Base-by-base conservation (phyloP, 768 basidiomycete genomes). In the Udeniomyces megalosporus region DNA sequence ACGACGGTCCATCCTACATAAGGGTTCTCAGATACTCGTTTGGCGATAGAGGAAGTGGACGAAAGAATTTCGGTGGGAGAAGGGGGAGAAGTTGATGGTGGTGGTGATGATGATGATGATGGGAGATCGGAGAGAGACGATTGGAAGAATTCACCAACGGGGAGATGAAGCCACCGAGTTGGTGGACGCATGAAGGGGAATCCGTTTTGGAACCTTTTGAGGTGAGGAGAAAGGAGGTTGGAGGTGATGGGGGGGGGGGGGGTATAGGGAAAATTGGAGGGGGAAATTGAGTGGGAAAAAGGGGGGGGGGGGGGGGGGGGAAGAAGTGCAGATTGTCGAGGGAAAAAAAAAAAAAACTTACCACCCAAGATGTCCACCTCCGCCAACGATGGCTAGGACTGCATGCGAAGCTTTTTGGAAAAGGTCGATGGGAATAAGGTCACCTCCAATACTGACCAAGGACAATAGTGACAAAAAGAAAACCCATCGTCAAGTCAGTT, bases 361-460 rank as follows among this genome's bases (percentile, higher is more conserved):
- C n/a, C n/a, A n/a, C n/a, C 74, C 74, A 10, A 74, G 68, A 66
- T 74, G 74, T 45, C 74, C 74, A 4, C 74, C 74, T 15, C 60
- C 58, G 14, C 71, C 69, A 31, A 72, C 70, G 38, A 74, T 65
- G 22, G 71, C 72, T 7, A 67, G 47, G 42, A 67, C 66, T 45
- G 72, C 70, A 63, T 74, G 72, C 3, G 71, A 66, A 0, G 72
- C 70, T 0, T 66, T 32, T 26, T 65, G 28, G 44, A 74, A 61
- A 28, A 66, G 62, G 17, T 67, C 65, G 49, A 72, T 49, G 2
- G 73, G 74, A 0, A 74, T 68, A 4, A 68, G 59, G 67, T 69
- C 54, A 11, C 71, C 71, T 38, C 69, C 69, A 26, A 72, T 69
- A 47, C 10, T 42, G 17, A 42, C 38, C n/a, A n/a, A 42, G 38